Conservation (phyloP, 2,329 filamentous ascomycete species). For the Stemphylium lycopersici region DNA sequence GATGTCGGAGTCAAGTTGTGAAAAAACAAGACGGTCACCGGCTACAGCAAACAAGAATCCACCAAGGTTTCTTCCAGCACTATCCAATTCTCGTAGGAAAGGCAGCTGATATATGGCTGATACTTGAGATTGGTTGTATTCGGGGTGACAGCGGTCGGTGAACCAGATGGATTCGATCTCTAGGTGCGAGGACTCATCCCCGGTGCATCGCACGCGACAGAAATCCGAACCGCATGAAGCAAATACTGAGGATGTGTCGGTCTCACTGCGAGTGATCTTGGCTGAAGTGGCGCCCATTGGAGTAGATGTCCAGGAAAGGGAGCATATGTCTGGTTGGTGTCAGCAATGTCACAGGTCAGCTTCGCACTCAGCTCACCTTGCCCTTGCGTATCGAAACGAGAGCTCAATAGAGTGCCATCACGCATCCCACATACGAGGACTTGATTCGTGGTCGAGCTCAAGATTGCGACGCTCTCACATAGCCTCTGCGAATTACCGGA, state of each 20-base stretch:
- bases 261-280: conserved; percentile 29
- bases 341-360: neutral
- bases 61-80: conserved; percentile 47
- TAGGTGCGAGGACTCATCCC: conserved; percentile 9
- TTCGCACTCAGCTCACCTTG: conserved; percentile 12
- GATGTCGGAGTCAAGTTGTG: conserved; percentile 52
- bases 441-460: conserved; percentile 13
- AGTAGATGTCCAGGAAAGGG: conserved; percentile 13
- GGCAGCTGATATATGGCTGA: conserved; percentile 43
- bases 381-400: conserved; percentile 2
- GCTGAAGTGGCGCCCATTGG: conserved; percentile 40
- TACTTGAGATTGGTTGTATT: conserved; percentile 39
- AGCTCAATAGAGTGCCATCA: conserved; percentile 39
- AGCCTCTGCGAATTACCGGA: conserved; percentile 19
- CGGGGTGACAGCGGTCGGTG: conserved; percentile 34
- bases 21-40: conserved; percentile 55
- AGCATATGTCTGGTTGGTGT: conserved; percentile 5
- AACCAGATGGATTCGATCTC: conserved; percentile 49
- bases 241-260: conserved; percentile 39
- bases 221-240: conserved; percentile 49
- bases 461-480: conserved; percentile 41
- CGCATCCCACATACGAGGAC: conserved; percentile 47
- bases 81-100: conserved; percentile 30
- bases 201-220: conserved; percentile 38
- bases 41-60: conserved; percentile 57